These are phyloP conservation scores for Jacaranda copaia DNA, from an alignment of 257 asterid genomes.

Conservation along the genomic window DNA sequence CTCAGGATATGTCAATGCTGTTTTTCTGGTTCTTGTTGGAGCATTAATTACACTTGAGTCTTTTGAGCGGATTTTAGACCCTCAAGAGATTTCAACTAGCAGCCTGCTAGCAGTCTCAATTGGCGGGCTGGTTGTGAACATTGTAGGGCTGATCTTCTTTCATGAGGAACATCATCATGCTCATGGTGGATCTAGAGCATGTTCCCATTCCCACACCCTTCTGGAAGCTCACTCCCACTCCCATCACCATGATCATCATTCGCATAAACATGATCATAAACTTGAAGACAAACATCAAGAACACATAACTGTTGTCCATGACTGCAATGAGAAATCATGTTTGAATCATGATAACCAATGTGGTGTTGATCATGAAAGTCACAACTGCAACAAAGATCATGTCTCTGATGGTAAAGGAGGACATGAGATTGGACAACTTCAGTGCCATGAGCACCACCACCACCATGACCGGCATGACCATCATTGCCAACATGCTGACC, in stretches of 20 bases:
- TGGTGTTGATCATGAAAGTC: constrained; percentile 38
- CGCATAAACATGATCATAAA: constrained; percentile 36
- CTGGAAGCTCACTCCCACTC: constrained; percentile 36
- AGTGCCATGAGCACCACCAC: constrained; percentile 19
- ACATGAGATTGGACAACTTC: neutral
- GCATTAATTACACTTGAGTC: constrained; percentile 87
- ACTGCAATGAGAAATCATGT: constrained; percentile 40
- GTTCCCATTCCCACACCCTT: constrained; percentile 65
- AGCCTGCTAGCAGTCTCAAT: constrained; percentile 82
- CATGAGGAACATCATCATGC: constrained; percentile 99
- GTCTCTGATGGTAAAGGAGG: constrained; percentile 18
- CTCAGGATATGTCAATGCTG: constrained; percentile 92
- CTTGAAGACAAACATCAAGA: constrained; percentile 41
- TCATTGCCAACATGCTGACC: constrained; percentile 17
- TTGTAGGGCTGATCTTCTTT: constrained; percentile 88
- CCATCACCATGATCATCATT: constrained; percentile 35
- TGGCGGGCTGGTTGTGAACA: constrained; percentile 92
- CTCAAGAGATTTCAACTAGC: constrained; percentile 91
- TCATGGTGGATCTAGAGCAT: constrained; percentile 89
- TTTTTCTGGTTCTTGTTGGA: constrained; percentile 91
- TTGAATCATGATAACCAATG: constrained; percentile 35
- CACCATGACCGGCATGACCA: constrained; percentile 22
- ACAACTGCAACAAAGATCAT: neutral
- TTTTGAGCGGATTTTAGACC: constrained; percentile 89
- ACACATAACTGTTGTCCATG: constrained; percentile 37